Conservation (phyloP, 495 filamentous ascomycete species). For the Penicillium soppii region DNA sequence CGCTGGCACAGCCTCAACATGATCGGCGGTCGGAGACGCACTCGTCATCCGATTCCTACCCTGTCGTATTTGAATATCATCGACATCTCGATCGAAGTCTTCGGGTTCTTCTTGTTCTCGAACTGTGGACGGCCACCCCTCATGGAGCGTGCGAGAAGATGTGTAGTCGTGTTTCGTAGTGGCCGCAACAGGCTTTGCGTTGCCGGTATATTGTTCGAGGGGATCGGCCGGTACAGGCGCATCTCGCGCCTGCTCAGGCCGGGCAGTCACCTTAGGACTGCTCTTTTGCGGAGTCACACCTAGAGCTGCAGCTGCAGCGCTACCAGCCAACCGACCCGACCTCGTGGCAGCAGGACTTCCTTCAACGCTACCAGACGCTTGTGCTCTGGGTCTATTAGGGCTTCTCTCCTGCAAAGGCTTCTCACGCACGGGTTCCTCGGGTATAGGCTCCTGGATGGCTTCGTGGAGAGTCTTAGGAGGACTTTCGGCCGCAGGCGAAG, state of each 20-base stretch:
- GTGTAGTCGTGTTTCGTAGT: constrained; percentile 6
- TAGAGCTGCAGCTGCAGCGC: constrained; percentile 37
- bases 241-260: background rate
- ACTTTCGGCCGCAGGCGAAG: constrained; percentile 33
- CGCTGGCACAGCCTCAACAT: constrained; percentile 10
- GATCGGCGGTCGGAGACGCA: constrained; percentile 15
- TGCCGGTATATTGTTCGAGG: background rate
- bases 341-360: constrained; percentile 45
- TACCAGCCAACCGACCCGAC: constrained; percentile 35
- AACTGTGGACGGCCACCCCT: constrained; percentile 61
- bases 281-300: constrained; percentile 21
- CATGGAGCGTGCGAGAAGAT: constrained; percentile 23
- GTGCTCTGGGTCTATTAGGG: constrained; percentile 43
- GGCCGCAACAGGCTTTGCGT: background rate
- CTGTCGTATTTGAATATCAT: constrained; percentile 2
- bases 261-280: constrained; percentile 2
- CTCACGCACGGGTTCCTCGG: constrained; percentile 40
- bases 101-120: constrained; percentile 60
- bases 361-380: constrained; percentile 36
- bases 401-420: constrained; percentile 30
- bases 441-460: constrained; percentile 32
- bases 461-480: constrained; percentile 11
- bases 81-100: constrained; percentile 7
- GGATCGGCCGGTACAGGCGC: constrained; percentile 7
- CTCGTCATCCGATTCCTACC: constrained; percentile 7